These are phyloP conservation scores for Remersonia thermophila DNA, from an alignment of 2,329 filamentous ascomycete species.

Conservation along the genomic window DNA sequence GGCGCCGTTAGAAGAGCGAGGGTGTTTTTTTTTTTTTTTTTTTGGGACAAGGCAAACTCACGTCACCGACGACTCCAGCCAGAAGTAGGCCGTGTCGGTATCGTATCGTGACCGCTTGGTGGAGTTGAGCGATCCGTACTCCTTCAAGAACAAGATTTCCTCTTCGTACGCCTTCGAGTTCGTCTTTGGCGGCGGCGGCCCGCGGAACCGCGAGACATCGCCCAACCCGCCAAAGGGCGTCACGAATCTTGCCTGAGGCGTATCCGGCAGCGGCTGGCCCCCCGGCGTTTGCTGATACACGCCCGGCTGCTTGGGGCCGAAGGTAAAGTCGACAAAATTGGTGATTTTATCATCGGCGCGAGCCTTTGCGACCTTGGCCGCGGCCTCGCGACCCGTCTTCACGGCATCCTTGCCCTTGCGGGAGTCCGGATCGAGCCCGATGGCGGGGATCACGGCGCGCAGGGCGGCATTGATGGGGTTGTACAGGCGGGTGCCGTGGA, in stretches of 20 bases:
- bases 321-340: conserved; percentile 14
- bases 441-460: conserved; percentile 11
- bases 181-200: conserved; percentile 11
- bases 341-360: conserved; percentile 13
- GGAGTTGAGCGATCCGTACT: conserved; percentile 10
- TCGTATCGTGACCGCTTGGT: conserved; percentile 9
- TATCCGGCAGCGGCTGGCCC: conserved; percentile 9
- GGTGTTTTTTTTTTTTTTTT: background rate
- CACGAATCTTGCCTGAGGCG: conserved; percentile 11
- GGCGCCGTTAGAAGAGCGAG: background rate
- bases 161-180: conserved; percentile 9
- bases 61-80: conserved; percentile 15
- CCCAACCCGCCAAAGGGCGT: conserved; percentile 11
- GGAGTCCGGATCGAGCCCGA: conserved; percentile 12
- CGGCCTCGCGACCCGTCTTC: conserved; percentile 8
- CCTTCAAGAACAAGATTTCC: conserved; percentile 10
- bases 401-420: conserved; percentile 10
- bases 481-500: conserved; percentile 15
- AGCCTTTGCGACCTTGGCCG: conserved; percentile 11
- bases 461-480: conserved; percentile 11
- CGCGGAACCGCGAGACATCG: conserved; percentile 11
- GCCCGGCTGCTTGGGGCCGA: conserved; percentile 9
- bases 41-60: background rate
- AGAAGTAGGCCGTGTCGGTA: conserved; percentile 16
- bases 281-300: conserved; percentile 14